Base-by-base conservation (phyloP, 2,329 filamentous ascomycete species). In the Colletotrichum kahawae region DNA sequence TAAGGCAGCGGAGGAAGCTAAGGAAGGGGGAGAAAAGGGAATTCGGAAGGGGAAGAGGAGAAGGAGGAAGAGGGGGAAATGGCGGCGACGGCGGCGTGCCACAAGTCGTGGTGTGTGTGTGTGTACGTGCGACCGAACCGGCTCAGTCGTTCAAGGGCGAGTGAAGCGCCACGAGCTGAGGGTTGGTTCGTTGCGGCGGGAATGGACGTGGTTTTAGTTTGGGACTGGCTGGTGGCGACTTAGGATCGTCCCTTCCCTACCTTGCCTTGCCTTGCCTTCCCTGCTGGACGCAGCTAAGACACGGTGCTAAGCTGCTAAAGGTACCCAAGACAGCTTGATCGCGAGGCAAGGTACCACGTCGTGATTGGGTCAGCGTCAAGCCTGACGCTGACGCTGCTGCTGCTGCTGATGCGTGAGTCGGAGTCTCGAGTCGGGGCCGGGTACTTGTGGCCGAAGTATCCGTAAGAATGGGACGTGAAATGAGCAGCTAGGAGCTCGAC, bases 161-260 rank as follows among this genome's bases (percentile, higher is more conserved):
- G 62, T 64, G 68, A 67, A 75, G 72, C 72, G 72, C 72, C 72
- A 75, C 72, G 43, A 67, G 68, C 68, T 72, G 72, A 67, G 63
- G 63, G 54, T 43, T 56, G 38, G 69, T 71, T 38, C 63, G 68
- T 65, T 62, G 72, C 70, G 68, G 68, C 56, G 68, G 63, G 62
- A 72, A 71, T 72, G 69, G 72, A 72, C 29, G 68, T 75, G 69
- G 68, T 75, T 72, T 75, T 75, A 62, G 69, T 62, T 67, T 70
- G 31, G 70, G 65, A 34, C 36, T 70, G 72, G 68, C 36, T 70
- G 72, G 72, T 75, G 72, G 72, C 72, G 72, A 75, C 68, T 67
- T 72, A 62, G 43, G 72, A 75, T 72, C 72, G 72, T 72, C 72
- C 63, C 62, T 51, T 51, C 43, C 43, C 43, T 51, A 18, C 38